Conservation (phyloP, 1,284 basidiomycete species). For the Moesziomyces globuligerus region DNA sequence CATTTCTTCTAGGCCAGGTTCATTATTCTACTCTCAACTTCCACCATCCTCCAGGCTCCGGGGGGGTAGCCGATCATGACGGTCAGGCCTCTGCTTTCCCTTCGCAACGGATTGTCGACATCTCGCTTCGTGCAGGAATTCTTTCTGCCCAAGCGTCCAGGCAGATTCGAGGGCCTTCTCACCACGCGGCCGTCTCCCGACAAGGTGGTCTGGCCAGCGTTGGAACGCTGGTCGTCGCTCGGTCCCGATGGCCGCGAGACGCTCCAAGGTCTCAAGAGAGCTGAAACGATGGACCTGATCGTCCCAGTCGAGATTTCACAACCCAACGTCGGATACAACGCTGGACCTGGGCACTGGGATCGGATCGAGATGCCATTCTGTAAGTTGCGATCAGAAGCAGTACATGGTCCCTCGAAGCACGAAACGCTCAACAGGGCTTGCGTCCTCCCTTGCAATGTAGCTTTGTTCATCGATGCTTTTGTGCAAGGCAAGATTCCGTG, state of each 20-base stretch:
- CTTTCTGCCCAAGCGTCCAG: slow-evolving; percentile 24
- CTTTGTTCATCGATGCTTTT: slow-evolving; percentile 53
- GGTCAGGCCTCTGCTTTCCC: slow-evolving; percentile 14
- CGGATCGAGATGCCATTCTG: slow-evolving; percentile 49
- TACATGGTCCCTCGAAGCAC: too few relatives aligned
- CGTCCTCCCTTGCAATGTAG: background rate
- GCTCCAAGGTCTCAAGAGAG: slow-evolving; percentile 29
- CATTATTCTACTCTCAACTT: too few relatives aligned
- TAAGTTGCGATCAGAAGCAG: background rate
- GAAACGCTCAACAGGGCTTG: too few relatives aligned
- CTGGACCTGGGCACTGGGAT: slow-evolving; percentile 32
- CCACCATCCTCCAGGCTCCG: background rate
- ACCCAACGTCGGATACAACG: slow-evolving; percentile 40
- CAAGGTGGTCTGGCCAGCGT: slow-evolving; percentile 44
- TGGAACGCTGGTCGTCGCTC: slow-evolving; percentile 26
- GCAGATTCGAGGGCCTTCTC: slow-evolving; percentile 27
- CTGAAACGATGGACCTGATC: slow-evolving; percentile 19
- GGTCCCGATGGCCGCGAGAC: slow-evolving; percentile 31
- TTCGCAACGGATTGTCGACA: slow-evolving; percentile 20
- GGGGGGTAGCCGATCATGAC: slow-evolving; percentile 11
- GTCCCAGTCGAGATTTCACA: slow-evolving; percentile 51
- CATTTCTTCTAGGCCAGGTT: too few relatives aligned
- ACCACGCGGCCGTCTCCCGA: slow-evolving; percentile 7
- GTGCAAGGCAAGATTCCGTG: slow-evolving; percentile 45
- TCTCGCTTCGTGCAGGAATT: slow-evolving; percentile 28